Base-by-base conservation (phyloP, 352 stramenopile species). In the Blastocystis sp. region DNA sequence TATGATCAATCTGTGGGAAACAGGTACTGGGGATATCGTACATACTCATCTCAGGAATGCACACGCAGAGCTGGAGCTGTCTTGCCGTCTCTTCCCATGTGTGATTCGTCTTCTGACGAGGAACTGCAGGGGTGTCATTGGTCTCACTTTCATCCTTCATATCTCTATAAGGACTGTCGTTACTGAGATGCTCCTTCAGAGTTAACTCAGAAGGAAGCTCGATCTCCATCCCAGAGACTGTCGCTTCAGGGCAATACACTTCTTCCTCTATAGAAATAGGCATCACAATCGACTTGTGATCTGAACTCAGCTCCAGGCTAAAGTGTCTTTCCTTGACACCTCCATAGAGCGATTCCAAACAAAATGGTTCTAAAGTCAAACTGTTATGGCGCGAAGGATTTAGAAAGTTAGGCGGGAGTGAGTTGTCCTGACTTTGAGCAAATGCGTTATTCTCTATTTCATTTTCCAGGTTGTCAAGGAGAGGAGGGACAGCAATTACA, bases 81-180 rank as follows among this genome's bases (percentile, higher is more conserved):
- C 9, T 54, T 24, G 73, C 73, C 3, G 73, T 85, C 39, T 85
- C 73, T 43, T 85, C 73, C 73, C 73, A 85, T 2, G 73, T 85
- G 50, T 85, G 73, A 47, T 85, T 85, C 73, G 59, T 64, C 53
- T 85, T 85, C 3, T 53, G 34, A 41, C 45, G 45, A 34, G 30
- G 30, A 34, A 34, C 30, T 34, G 30, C 30, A 59, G 50, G 50
- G 13, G 50, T 59, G 1, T 13, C 11, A n/a, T n/a, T 13, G 3
- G 1, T 59, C 13, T 59, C 50, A n/a, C 50, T n/a, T n/a, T 59
- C 50, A n/a, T 59, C 50, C 11, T 59, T 2, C 11, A 0, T 59
- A n/a, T 59, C 50, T 59, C 20, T 59, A n/a, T 59, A 59, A 13
- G 50, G 20, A 59, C 50, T 59, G 50, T 59, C 50, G 13, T 59